These are phyloP conservation scores for Zygosaccharomyces sapae DNA, from an alignment of 1,139 yeast genomes.

Conservation along the genomic window DNA sequence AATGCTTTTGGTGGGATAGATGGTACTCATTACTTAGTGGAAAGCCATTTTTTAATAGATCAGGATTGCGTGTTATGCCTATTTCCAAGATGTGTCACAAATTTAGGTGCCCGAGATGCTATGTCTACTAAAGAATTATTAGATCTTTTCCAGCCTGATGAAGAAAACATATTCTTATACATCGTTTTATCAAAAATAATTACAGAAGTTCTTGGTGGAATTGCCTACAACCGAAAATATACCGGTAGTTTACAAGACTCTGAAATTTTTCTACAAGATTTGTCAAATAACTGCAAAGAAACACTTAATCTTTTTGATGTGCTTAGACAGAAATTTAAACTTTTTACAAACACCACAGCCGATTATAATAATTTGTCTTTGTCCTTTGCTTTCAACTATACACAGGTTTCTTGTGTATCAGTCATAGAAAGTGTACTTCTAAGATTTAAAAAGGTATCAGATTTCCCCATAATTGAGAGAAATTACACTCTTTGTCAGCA, in stretches of 20 bases:
- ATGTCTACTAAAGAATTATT: conserved; percentile 13
- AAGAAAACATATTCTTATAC: conserved; percentile 6
- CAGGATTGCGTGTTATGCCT: conserved; percentile 11
- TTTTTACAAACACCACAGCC: background rate
- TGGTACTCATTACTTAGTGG: conserved; percentile 20
- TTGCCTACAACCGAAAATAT: conserved; percentile 14
- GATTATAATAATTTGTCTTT: background rate
- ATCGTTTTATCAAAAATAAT: conserved; percentile 15
- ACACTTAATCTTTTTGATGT: conserved; percentile 1
- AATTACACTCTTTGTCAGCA: background rate
- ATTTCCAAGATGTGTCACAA: conserved; percentile 16
- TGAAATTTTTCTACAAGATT: conserved; percentile 1
- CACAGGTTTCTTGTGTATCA: background rate
- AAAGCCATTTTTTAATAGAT: conserved; percentile 13
- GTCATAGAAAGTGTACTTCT: background rate
- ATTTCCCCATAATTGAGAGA: background rate
- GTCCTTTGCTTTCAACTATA: conserved; percentile 7
- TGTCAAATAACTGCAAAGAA: conserved; percentile 2
- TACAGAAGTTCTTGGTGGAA: background rate
- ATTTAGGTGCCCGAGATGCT: conserved; percentile 13
- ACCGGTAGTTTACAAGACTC: conserved; percentile 10
- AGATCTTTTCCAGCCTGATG: conserved; percentile 3
- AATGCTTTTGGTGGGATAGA: conserved; percentile 27
- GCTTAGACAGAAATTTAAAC: conserved; percentile 2
- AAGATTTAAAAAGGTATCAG: background rate